These are phyloP conservation scores for Rhizopogon vesiculosus DNA, from an alignment of 768 basidiomycete genomes.

Conservation along the genomic window DNA sequence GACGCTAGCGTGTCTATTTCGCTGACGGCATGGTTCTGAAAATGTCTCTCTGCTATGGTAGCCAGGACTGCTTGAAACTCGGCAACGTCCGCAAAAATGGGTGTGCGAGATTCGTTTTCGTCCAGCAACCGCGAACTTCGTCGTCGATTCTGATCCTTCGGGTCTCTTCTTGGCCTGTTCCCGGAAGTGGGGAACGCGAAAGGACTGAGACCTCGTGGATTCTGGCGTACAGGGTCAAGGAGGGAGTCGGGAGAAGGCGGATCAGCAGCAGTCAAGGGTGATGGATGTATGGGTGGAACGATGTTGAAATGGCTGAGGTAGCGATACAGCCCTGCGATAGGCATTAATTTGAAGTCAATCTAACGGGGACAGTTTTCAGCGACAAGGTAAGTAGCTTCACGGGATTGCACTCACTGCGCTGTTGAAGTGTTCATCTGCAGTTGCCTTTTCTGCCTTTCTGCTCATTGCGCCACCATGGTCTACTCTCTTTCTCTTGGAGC, in stretches of 20 bases:
- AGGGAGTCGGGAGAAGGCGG: slow-evolving; percentile 67
- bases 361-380: slow-evolving; percentile 26
- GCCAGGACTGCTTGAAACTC: slow-evolving; percentile 69
- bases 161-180: slow-evolving; percentile 69
- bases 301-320: slow-evolving; percentile 74
- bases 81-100: slow-evolving; percentile 64
- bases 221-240: slow-evolving; percentile 41
- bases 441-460: slow-evolving; percentile 33
- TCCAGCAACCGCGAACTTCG: slow-evolving; percentile 72
- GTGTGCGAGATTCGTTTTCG: slow-evolving; percentile 52
- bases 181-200: slow-evolving; percentile 46
- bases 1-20: slow-evolving; percentile 80
- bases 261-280: slow-evolving; percentile 59
- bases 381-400: background rate
- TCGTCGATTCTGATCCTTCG: slow-evolving; percentile 53
- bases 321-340: slow-evolving; percentile 58
- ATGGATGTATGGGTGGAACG: slow-evolving; percentile 65
- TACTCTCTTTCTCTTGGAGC: slow-evolving; percentile 68
- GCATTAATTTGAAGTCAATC: slow-evolving; percentile 75
- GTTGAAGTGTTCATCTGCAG: slow-evolving; percentile 24
- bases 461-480: slow-evolving; percentile 33
- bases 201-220: slow-evolving; percentile 51
- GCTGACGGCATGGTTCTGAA: slow-evolving; percentile 54
- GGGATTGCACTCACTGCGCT: slow-evolving; percentile 24
- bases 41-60: slow-evolving; percentile 67